A percentile compares a stretch with the other conserved stretches of the same genome.
These are phyloP conservation scores for Colletotrichum echinochloae DNA, from an alignment of 2,329 filamentous ascomycete genomes.

Conservation along the genomic window DNA sequence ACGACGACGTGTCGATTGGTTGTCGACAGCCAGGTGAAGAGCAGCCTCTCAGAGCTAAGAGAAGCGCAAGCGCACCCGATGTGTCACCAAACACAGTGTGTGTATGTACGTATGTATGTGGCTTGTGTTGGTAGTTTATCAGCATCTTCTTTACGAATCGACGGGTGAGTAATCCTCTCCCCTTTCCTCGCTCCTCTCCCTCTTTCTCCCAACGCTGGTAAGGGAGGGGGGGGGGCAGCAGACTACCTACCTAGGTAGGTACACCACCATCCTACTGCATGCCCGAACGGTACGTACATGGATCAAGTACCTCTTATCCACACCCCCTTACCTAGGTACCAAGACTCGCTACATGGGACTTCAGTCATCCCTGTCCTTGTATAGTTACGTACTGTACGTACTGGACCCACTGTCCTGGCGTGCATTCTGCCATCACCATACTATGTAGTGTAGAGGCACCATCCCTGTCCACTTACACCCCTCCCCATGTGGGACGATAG, in stretches of 20 bases:
- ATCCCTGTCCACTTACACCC: too few species aligned
- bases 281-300: too few species aligned
- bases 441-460: too few species aligned
- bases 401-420: too few species aligned
- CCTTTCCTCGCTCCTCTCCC: not conserved
- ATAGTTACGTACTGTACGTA: too few species aligned
- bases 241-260: not conserved
- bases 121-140: constrained; percentile 1
- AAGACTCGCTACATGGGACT: too few species aligned
- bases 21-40: not conserved
- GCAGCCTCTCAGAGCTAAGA: constrained; percentile 1
- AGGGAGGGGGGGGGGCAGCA: not conserved
- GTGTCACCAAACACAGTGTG: constrained; percentile 27
- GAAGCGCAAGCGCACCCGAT: not conserved
- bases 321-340: too few species aligned
- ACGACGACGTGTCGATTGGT: constrained; percentile 24
- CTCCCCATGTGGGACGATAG: too few species aligned
- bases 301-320: too few species aligned
- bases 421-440: too few species aligned
- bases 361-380: too few species aligned
- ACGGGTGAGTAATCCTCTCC: constrained; percentile 25
- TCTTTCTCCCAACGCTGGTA: not conserved
- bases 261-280: too few species aligned
- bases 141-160: not conserved
- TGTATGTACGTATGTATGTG: not conserved